phyloP scores from a whole-genome alignment of 2,329 filamentous ascomycete genomes.

The Colletotrichum spinosum region DNA sequence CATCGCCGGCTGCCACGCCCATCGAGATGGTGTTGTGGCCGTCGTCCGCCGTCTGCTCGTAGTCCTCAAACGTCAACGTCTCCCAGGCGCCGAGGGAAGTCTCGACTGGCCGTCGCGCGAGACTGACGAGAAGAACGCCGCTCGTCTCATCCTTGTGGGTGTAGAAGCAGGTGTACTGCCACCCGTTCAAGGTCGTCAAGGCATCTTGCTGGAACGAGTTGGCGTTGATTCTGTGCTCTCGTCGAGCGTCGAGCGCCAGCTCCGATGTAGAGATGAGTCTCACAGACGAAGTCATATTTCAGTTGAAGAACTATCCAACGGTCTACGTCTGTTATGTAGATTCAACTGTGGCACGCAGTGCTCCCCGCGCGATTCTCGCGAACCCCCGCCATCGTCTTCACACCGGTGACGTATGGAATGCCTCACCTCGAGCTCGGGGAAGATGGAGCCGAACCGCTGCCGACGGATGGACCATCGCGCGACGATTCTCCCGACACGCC shows the following conservation, averaged over 20 bases:
- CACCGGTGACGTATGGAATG: constrained; percentile 25
- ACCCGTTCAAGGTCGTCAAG: constrained; percentile 31
- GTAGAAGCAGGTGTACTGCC: constrained; percentile 35
- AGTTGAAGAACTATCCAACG: too few species aligned
- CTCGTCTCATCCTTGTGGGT: constrained; percentile 19
- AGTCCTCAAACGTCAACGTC: constrained; percentile 25
- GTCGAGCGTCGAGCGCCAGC: constrained; percentile 23
- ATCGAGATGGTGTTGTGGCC: constrained; percentile 37
- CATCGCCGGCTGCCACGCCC: constrained; percentile 24
- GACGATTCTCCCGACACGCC: constrained; percentile 27
- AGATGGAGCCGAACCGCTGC: constrained; percentile 16
- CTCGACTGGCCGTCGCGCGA: constrained; percentile 22
- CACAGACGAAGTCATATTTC: constrained; percentile 9
- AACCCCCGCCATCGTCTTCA: constrained; percentile 3
- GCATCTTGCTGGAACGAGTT: constrained; percentile 36
- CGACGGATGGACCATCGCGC: constrained; percentile 18
- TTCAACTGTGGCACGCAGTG: background rate
- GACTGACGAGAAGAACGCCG: constrained; percentile 17
- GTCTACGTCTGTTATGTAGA: background rate
- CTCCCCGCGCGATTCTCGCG: background rate
- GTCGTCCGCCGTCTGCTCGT: constrained; percentile 34
- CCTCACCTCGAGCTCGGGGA: constrained; percentile 13
- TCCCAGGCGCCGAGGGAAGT: constrained; percentile 16
- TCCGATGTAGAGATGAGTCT: constrained; percentile 20
- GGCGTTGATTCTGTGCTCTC: constrained; percentile 34